Conservation (phyloP, 148 eudicot genomes). For the Cornus suecica region DNA sequence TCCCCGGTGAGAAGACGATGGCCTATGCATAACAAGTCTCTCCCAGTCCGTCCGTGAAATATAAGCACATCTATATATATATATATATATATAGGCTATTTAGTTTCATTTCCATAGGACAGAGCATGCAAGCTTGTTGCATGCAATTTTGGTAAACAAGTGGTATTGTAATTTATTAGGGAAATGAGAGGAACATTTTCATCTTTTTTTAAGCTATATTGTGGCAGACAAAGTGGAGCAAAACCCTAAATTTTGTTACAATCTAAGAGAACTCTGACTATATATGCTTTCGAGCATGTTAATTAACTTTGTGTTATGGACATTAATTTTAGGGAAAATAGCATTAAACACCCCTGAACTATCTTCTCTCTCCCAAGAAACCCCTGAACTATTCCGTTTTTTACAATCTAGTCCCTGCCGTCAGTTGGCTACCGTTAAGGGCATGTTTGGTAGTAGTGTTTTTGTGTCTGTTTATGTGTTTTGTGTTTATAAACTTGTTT, state of each 20-base stretch:
- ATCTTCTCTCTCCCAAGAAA: no score
- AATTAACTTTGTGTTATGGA: neutral
- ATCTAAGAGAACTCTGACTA: neutral
- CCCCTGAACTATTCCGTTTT: no score
- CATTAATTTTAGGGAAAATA: no score
- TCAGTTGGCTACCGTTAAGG: no score
- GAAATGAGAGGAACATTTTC: constrained; percentile 32
- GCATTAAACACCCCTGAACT: no score
- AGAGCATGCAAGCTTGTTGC: neutral
- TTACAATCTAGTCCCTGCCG: no score
- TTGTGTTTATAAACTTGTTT: no score
- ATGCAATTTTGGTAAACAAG: neutral
- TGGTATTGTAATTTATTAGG: constrained; percentile 8
- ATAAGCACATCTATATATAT: constrained; percentile 5
- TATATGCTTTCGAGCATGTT: constrained; percentile 4
- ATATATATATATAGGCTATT: no score
- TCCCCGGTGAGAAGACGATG: constrained; percentile 44
- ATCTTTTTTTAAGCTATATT: constrained; percentile 9
- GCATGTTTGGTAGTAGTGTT: no score
- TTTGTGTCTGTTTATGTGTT: no score
- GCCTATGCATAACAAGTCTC: constrained; percentile 59
- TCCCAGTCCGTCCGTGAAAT: constrained; percentile 48
- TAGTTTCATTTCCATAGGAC: neutral
- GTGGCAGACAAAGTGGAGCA: constrained; percentile 42
- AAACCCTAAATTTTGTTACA: constrained; percentile 23